phyloP scores from a whole-genome alignment of 495 filamentous ascomycete genomes.

The Aspergillus campestris region DNA sequence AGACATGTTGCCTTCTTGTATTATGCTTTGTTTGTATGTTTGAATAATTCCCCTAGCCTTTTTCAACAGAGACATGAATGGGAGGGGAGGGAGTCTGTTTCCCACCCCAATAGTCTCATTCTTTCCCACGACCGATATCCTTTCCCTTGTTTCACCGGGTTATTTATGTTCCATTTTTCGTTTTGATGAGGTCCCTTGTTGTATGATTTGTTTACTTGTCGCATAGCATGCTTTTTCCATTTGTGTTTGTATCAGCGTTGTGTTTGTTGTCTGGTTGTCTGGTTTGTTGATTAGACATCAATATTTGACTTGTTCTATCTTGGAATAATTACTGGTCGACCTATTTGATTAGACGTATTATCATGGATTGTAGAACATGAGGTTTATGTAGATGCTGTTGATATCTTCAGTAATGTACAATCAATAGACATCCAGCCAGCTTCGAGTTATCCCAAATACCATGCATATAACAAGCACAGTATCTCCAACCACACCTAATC shows the following conservation, averaged over 20 bases:
- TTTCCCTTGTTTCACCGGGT: constrained; percentile 3
- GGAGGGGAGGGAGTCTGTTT: too few relatives aligned
- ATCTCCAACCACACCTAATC: too few relatives aligned
- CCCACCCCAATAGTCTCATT: neutral
- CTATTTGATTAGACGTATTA: too few relatives aligned
- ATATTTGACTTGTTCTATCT: too few relatives aligned
- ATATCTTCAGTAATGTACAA: too few relatives aligned
- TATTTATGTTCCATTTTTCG: neutral
- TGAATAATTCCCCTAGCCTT: constrained; percentile 8
- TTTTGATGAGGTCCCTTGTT: neutral
- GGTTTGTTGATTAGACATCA: constrained; percentile 4
- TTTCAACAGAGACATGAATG: neutral
- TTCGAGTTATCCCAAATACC: too few relatives aligned
- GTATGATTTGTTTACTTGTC: constrained; percentile 9
- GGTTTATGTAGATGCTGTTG: too few relatives aligned
- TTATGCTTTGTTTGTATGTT: constrained; percentile 12
- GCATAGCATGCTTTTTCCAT: constrained; percentile 5
- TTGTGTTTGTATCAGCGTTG: constrained; percentile 19
- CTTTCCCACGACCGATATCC: neutral
- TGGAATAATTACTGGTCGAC: too few relatives aligned
- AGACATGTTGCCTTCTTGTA: constrained; percentile 15
- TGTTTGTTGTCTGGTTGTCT: constrained; percentile 5
- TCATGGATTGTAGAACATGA: too few relatives aligned
- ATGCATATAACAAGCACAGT: too few relatives aligned
- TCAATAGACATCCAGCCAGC: too few relatives aligned